Evolutionary conservation across 2,329 filamentous ascomycete species (phyloP), one percentile per base, ranked within the genome.

Genomic region (Claviceps fusiformis): DNA sequence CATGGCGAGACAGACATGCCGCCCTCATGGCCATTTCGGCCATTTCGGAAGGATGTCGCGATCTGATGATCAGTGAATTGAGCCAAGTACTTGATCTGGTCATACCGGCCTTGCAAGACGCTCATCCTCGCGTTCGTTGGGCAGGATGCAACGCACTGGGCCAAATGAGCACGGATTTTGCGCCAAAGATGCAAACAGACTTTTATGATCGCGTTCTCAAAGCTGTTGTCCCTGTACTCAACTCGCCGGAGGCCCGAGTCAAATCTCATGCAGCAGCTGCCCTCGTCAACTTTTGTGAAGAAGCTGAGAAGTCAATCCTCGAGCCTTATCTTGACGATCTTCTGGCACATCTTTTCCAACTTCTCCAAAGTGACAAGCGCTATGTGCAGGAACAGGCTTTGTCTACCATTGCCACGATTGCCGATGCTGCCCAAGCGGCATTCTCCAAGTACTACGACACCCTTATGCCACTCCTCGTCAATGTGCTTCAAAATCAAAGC

Each of bases 101-200:
- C n/a, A 83, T 96, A 52, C 93, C 93, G 17, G 87, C 92, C 41
- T 78, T 98, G 41, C 84, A 86, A 63, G 92, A 98, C 66, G 80
- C 87, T 44, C 93, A 98, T 67, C 88, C 93, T 45, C 88, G 93
- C 66, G 93, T 98, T 55, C 86, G 92, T 64, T 98, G 95, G 85
- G 93, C 93, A 53, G 93, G 91, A 39, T 98, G 93, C 75, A 97
- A 98, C 67, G 93, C 93, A 46, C 80, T 98, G n/a, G 93, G 93
- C 33, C 93, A 98, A 71, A 98, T 98, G 93, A 97, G 92, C 74
- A 98, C 93, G 37, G 93, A 98, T 67, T 98, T 98, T 69, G 92
- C 95, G 13, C 91, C 91, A 13, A 95, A 87, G 11, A 97, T 98
- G 92, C 93, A 98, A 71, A 87, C 89, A 62, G 93, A 95, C 64